Percentiles rank a stretch among this genome's conserved stretches.
These are phyloP conservation scores for Penicillium crystallinum DNA, from an alignment of 495 filamentous ascomycete species.

Conservation along the genomic window DNA sequence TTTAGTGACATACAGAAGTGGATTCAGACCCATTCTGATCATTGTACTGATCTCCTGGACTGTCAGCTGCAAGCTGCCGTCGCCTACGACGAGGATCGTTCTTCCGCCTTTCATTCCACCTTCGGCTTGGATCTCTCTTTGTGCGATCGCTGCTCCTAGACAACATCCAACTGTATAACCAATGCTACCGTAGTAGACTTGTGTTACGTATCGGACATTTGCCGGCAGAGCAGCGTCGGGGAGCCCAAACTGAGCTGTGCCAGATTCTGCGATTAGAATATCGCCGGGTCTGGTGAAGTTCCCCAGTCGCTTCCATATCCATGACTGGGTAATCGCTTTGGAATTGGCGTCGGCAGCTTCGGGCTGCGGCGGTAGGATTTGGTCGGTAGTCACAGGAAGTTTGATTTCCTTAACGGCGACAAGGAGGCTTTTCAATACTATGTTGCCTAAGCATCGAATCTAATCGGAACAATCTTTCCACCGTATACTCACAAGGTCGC, in stretches of 20 bases:
- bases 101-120: neutral
- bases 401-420: no score
- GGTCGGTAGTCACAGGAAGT: neutral
- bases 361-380: neutral
- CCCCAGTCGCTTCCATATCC: neutral
- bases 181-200: neutral
- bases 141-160: neutral
- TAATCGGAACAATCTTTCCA: no score
- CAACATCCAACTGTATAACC: neutral
- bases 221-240: neutral
- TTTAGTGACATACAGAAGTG: neutral
- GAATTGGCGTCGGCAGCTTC: neutral
- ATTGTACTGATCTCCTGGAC: neutral
- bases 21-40: neutral
- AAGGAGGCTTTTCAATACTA: no score
- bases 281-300: neutral
- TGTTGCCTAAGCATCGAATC: no score
- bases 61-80: slow-evolving; percentile 1
- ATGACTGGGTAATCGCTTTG: neutral
- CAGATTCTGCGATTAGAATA: neutral
- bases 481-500: no score
- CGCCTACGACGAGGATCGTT: slow-evolving; percentile 1
- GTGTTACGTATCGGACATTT: neutral
- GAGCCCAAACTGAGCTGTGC: neutral
- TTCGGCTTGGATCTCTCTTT: neutral